Conservation (phyloP, 2,329 filamentous ascomycete species). For the Cercospora berteroae region DNA sequence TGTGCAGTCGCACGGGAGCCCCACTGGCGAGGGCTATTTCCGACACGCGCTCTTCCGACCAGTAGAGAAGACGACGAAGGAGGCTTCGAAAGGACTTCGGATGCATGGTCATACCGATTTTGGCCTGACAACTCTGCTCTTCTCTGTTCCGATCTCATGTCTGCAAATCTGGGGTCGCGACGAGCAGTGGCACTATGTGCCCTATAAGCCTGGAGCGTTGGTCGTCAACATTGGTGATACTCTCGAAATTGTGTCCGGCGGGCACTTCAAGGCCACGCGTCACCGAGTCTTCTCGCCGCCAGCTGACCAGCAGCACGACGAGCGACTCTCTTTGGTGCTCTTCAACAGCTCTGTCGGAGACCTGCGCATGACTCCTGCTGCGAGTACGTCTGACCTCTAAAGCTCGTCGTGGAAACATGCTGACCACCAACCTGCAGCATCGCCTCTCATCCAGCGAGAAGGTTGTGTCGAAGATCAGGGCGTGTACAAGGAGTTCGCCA, state of each 20-base stretch:
- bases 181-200: constrained; percentile 42
- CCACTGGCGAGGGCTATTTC: constrained; percentile 49
- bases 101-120: constrained; percentile 44
- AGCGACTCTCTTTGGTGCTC: constrained; percentile 41
- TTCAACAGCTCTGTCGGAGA: constrained; percentile 48
- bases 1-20: constrained; percentile 46
- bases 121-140: constrained; percentile 43
- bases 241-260: constrained; percentile 40
- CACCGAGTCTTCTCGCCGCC: constrained; percentile 51
- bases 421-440: constrained; percentile 26
- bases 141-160: constrained; percentile 42
- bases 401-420: neutral
- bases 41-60: constrained; percentile 36
- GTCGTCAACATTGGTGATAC: constrained; percentile 43
- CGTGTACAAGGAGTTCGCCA: constrained; percentile 49
- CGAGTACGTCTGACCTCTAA: constrained; percentile 13
- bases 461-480: constrained; percentile 48
- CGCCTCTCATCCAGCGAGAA: constrained; percentile 43
- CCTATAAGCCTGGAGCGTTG: constrained; percentile 40
- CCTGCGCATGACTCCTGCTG: constrained; percentile 45
- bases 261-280: constrained; percentile 49
- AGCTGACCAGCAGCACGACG: constrained; percentile 41
- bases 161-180: constrained; percentile 39
- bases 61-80: constrained; percentile 19
- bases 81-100: constrained; percentile 30